These are phyloP conservation scores for Ilyonectria mors-panacis DNA, from an alignment of 2,329 filamentous ascomycete species.

Conservation along the genomic window DNA sequence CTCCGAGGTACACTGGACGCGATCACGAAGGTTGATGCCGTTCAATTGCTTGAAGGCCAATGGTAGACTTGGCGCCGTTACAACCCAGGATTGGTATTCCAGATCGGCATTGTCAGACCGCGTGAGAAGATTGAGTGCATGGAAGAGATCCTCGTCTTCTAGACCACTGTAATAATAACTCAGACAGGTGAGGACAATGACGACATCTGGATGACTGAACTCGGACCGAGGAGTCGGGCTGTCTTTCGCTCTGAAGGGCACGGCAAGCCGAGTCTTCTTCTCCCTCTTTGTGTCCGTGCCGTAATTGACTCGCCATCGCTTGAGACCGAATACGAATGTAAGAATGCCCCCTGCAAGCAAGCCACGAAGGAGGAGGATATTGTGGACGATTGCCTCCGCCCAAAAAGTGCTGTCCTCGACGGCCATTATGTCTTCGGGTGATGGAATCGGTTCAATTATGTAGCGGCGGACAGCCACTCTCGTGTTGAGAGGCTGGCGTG, in stretches of 20 bases:
- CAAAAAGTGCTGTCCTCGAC: conserved; percentile 59
- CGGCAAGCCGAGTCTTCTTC: conserved; percentile 63
- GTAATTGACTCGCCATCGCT: conserved; percentile 77
- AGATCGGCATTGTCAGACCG: conserved; percentile 65
- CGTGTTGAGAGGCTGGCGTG: conserved; percentile 49
- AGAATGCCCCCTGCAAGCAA: conserved; percentile 71
- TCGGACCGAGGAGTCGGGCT: conserved; percentile 69
- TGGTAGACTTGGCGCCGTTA: conserved; percentile 52
- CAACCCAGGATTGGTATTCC: conserved; percentile 68
- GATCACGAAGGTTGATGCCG: conserved; percentile 73
- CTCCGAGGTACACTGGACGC: conserved; percentile 58
- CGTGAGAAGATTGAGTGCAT: conserved; percentile 62
- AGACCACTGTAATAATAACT: conserved; percentile 72
- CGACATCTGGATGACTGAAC: conserved; percentile 74
- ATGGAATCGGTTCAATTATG: conserved; percentile 56
- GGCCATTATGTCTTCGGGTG: conserved; percentile 44
- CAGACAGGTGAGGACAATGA: conserved; percentile 69
- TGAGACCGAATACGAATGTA: conserved; percentile 66
- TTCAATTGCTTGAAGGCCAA: conserved; percentile 57
- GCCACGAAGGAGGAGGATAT: conserved; percentile 66
- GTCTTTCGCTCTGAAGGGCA: conserved; percentile 74
- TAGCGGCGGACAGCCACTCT: conserved; percentile 58
- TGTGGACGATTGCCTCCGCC: conserved; percentile 48
- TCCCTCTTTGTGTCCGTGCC: conserved; percentile 63
- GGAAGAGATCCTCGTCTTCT: conserved; percentile 62